Percentiles rank a stretch among this genome's conserved stretches.
Evolutionary conservation across 352 stramenopile species (phyloP).

Genomic region (Pythium brachiatum): DNA sequence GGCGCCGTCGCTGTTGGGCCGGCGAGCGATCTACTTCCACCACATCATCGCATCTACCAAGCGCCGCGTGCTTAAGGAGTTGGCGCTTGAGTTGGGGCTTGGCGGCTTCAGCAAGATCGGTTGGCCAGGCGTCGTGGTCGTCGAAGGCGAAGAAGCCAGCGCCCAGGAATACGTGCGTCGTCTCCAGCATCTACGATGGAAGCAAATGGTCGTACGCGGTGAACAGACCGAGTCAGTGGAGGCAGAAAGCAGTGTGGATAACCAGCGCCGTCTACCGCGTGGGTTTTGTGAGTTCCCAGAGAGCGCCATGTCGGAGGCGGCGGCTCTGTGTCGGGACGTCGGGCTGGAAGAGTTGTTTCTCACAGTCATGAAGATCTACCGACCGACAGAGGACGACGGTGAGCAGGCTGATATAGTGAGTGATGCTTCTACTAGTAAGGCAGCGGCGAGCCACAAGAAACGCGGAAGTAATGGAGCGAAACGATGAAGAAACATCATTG

Average conservation of each 20-base stretch:
- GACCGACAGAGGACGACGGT: background rate
- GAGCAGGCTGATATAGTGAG: background rate
- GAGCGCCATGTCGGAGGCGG: constrained; percentile 63
- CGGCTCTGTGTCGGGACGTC: constrained; percentile 39
- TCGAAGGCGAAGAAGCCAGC: constrained; percentile 53
- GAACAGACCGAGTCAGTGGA: constrained; percentile 49
- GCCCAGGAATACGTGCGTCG: constrained; percentile 69
- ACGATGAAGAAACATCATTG: background rate
- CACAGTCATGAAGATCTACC: constrained; percentile 80
- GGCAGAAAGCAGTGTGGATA: constrained; percentile 22
- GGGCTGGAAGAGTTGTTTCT: constrained; percentile 73
- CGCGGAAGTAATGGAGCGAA: background rate
- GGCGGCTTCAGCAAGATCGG: constrained; percentile 79
- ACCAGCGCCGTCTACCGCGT: constrained; percentile 33
- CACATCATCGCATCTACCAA: constrained; percentile 80
- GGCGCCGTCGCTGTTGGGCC: constrained; percentile 30
- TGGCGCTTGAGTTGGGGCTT: constrained; percentile 62
- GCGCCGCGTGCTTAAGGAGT: constrained; percentile 66
- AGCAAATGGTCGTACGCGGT: constrained; percentile 78
- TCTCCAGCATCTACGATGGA: constrained; percentile 74
- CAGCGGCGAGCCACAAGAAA: background rate
- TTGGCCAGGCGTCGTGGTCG: constrained; percentile 75
- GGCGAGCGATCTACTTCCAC: constrained; percentile 82
- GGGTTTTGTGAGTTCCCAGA: constrained; percentile 62
- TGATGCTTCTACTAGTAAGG: background rate